phyloP scores from a whole-genome alignment of 2,329 filamentous ascomycete genomes.

The Clonostachys byssicola region DNA sequence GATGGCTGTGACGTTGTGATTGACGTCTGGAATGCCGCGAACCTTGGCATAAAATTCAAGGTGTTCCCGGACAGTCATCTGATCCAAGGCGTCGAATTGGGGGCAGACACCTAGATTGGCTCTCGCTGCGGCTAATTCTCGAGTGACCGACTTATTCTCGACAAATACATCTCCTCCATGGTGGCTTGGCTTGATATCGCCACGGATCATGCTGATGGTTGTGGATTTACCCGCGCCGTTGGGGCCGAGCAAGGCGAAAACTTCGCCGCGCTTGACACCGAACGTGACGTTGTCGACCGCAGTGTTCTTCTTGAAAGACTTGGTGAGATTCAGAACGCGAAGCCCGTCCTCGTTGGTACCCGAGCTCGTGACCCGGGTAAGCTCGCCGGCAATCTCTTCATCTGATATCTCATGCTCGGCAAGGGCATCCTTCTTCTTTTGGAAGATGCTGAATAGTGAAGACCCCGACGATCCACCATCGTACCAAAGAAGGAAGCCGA shows the following conservation, averaged over 20 bases:
- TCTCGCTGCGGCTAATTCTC: constrained; percentile 67
- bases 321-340: constrained; percentile 75
- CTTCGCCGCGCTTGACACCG: constrained; percentile 72
- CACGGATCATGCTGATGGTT: constrained; percentile 82
- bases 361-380: constrained; percentile 49
- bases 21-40: constrained; percentile 70
- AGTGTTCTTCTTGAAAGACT: constrained; percentile 69
- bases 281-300: constrained; percentile 91
- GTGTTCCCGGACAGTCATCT: constrained; percentile 86
- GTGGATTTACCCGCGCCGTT: constrained; percentile 92
- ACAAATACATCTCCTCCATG: constrained; percentile 78
- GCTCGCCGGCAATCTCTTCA: constrained; percentile 62
- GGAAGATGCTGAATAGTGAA: constrained; percentile 37
- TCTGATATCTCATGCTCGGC: constrained; percentile 32
- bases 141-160: constrained; percentile 71
- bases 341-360: constrained; percentile 55
- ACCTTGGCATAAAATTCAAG: constrained; percentile 83
- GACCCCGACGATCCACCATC: constrained; percentile 69
- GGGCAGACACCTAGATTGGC: constrained; percentile 86
- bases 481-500: constrained; percentile 71
- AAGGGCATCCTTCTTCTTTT: constrained; percentile 15
- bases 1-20: constrained; percentile 74
- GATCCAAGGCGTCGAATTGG: constrained; percentile 82
- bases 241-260: constrained; percentile 84
- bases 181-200: constrained; percentile 72